Evolutionary conservation across 2,329 filamentous ascomycete genomes (phyloP), one percentile per base, ranked within the genome.

Genomic region (Cladobotryum mycophilum): DNA sequence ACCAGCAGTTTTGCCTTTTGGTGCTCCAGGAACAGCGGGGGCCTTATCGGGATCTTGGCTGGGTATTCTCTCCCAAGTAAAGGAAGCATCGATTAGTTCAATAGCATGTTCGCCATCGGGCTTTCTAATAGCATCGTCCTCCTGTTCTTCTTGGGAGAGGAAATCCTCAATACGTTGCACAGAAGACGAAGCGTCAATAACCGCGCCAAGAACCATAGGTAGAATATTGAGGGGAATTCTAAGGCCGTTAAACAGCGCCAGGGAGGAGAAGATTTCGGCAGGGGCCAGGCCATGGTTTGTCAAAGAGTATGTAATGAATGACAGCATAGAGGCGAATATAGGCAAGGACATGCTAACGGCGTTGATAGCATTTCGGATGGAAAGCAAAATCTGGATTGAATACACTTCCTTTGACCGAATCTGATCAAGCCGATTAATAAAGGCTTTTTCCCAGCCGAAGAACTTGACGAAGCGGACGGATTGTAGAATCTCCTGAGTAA

Each of bases 391-490:
- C 65, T 96, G 91, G 52, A 97, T 90, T n/a, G 86, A 81, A 51
- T 77, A 73, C 54, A 97, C 90, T 67, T 97, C 92, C 53, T 78
- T 79, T 47, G 76, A 76, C 52, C 92, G 82, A 54, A 95, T 86
- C 20, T 83, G 78, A 45, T 82, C 81, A 14, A 96, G 76, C 13
- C 90, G 83, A 46, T 83, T 76, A 12, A 96, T 72, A 63, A 97
- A 96, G 34, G 88, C 86, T 52, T 80, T 85, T 65, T 97, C 92
- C 92, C 92, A 97, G 7, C 90, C 91, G 64, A 96, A 97, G 67
- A 83, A 96, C 67, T 97, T 97, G 70, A 97, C 92, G 62, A 97
- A 96, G 22, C 91, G 82, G 20, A 96, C 91, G 0, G 89, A 88
- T 58, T 90, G 86, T 13, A 97, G 64, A 47, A 97, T 95, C 64